Conservation (phyloP, 2,329 filamentous ascomycete genomes). For the Fusarium sterilihyphosum region DNA sequence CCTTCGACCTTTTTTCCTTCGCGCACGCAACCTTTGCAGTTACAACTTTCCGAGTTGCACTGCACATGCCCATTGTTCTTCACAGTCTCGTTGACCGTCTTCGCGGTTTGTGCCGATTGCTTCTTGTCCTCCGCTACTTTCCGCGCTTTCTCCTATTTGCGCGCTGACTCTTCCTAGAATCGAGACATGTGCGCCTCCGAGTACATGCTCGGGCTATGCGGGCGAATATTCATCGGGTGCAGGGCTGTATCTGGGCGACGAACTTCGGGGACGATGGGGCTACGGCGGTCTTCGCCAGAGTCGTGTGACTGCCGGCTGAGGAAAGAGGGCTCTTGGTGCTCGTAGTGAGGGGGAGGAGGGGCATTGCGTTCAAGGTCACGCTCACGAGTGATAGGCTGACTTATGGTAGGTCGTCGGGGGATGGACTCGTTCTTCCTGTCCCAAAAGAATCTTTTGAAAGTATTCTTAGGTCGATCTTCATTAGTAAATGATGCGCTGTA, state of each 20-base stretch:
- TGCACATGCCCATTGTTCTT: not conserved
- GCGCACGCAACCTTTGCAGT: not conserved
- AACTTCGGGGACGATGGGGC: constrained; percentile 65
- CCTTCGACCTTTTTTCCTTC: constrained; percentile 8
- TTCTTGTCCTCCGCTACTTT: not conserved
- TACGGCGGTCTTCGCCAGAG: constrained; percentile 51
- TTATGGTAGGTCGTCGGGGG: constrained; percentile 47
- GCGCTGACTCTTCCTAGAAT: constrained; percentile 49
- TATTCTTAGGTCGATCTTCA: constrained; percentile 51
- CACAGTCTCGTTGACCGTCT: not conserved
- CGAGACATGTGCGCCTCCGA: constrained; percentile 62
- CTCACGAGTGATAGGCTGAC: constrained; percentile 44
- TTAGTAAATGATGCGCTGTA: constrained; percentile 54
- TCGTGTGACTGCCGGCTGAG: constrained; percentile 4
- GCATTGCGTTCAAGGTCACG: constrained; percentile 52
- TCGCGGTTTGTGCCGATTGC: not conserved
- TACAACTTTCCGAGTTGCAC: not conserved
- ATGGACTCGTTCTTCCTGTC: constrained; percentile 45
- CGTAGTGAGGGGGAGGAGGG: constrained; percentile 26
- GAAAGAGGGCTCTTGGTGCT: constrained; percentile 8
- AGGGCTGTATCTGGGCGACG: constrained; percentile 66
- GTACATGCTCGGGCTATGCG: constrained; percentile 55
- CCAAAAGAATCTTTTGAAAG: constrained; percentile 49
- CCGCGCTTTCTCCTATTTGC: not conserved
- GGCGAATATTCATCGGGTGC: constrained; percentile 63